Evolutionary conservation across 306 rosid species (phyloP), one percentile per base, ranked within the genome.

Genomic region (Gillenia trifoliata): DNA sequence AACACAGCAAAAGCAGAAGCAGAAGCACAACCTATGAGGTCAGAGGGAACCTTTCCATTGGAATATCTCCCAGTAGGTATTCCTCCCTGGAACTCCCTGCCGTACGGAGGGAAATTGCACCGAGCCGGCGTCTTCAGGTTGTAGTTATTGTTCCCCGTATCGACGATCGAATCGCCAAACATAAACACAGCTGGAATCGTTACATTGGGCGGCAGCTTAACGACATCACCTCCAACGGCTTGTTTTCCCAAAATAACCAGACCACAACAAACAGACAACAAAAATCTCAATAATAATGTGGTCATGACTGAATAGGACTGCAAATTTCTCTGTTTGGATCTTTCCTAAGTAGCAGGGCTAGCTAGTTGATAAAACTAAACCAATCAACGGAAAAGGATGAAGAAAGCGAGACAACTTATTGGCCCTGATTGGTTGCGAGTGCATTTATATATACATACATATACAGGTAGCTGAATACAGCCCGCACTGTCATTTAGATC

Each of bases 131-230:
- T 87, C 20, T 1, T 41, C 52, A 86, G 11, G 62, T 84, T 77
- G 81, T 83, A 74, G 68, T 80, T 80, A 71, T 92, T 92, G 71
- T 89, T 92, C 15, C 94, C 96, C 0, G 96, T 33, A 64, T 92
- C 96, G 5, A 88, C 83, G n/a, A 89, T 79, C 0, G 98, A 92
- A 77, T 92, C 98, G 45, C 98, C 96, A 75, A 92, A 92, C 47
- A 83, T 75, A 64, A 88, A 33, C 15, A 92, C 28, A 26, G 92
- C 91, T 10, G 96, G 85, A 15, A 90, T 74, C 7, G 33, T 64
- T 34, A 10, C 40, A 8, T 80, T 80, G 25, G n/a, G 17, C 5
- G 63, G 63, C 31, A 57, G 31, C 63, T 11, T 11, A 57, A 57
- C 63, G 4, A 10, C 31, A 57, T 29, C 63, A 1, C 33, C 33